Evolutionary conservation across 2,329 filamentous ascomycete species (phyloP), one percentile per base, ranked within the genome.

Genomic region (Diaporthe humulicola): DNA sequence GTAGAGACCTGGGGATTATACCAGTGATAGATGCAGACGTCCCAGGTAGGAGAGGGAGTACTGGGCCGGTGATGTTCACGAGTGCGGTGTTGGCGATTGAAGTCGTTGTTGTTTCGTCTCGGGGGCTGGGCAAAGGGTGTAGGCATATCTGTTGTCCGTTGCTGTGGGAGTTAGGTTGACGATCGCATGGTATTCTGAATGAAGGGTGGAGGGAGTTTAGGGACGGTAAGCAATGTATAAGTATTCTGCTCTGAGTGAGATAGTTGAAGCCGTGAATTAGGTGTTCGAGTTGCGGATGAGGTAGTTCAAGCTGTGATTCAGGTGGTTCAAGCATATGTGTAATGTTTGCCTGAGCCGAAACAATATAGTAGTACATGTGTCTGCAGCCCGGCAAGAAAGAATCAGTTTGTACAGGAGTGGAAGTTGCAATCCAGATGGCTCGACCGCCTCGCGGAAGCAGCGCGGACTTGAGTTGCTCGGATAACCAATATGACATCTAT

Each of bases 61-160:
- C 6, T 5, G 14, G 30, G 14, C 25, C 30, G 19, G 10, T 22
- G 48, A 28, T 17, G n/a, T 50, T 40, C 22, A 52, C 25, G 38
- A 36, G 14, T 22, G 40, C 33, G 28, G 17, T 54, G 30, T 33
- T 54, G 48, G 28, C 25, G 33, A 25, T 30, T 15, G 17, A 7
- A 14, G 2, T 64, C 30, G 57, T 30, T 45, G 40, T 60, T 70
- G 9, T 66, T 67, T 19, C 25, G 50, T 71, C 48, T 74, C n/a
- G 22, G n/a, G 5, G 71, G 48, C 42, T 30, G 71, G 33, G 33
- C 40, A 25, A 42, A 48, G 48, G 66, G 71, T 42, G 33, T 66
- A 73, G 70, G 50, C 74, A 75, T 74, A 22, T 74, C 57, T 64
- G 10, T 36, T 30, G 2, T 48, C 48, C 48, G 45, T 45, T 25